A percentile compares a stretch with the other conserved stretches of the same genome.
Conservation (phyloP, 305 asterid genomes). For the Euphrasia arctica region DNA sequence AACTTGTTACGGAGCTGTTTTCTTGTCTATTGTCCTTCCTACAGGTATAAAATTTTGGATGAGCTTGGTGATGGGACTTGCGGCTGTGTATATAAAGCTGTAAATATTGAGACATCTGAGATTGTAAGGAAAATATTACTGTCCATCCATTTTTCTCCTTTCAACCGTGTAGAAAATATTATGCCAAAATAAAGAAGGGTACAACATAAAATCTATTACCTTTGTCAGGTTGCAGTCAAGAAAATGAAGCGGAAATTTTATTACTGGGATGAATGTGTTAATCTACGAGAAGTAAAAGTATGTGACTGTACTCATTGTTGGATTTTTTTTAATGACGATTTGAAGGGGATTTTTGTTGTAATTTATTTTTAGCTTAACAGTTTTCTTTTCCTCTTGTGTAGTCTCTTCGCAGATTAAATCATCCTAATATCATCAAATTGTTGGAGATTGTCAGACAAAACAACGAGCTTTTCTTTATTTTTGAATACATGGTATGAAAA, state of each 20-base stretch:
- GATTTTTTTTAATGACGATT: too few relatives aligned
- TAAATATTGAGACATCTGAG: conserved; percentile 68
- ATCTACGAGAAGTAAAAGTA: conserved; percentile 92
- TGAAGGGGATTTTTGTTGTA: neutral
- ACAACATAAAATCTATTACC: conserved; percentile 24
- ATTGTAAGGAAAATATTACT: conserved; percentile 48
- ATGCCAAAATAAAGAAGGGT: neutral
- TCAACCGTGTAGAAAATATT: neutral
- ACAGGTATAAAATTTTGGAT: conserved; percentile 74
- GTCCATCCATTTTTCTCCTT: conserved; percentile 14
- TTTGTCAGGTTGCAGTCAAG: conserved; percentile 87
- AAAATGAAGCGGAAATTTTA: conserved; percentile 91
- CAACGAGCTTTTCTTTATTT: conserved; percentile 88
- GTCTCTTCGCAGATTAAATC: conserved; percentile 85
- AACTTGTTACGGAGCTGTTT: conserved; percentile 24
- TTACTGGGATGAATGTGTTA: conserved; percentile 87
- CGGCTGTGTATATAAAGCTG: conserved; percentile 89
- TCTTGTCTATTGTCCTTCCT: conserved; percentile 14
- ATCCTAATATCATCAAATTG: conserved; percentile 87
- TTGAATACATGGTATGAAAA: conserved; percentile 82
- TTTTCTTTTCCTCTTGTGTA: conserved; percentile 35
- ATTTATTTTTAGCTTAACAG: conserved; percentile 17
- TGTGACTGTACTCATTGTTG: conserved; percentile 21
- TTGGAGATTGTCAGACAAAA: conserved; percentile 91
- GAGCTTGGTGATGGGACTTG: conserved; percentile 97